Conservation (phyloP, 2,329 filamentous ascomycete species). For the Cordyceps cateniannulata region DNA sequence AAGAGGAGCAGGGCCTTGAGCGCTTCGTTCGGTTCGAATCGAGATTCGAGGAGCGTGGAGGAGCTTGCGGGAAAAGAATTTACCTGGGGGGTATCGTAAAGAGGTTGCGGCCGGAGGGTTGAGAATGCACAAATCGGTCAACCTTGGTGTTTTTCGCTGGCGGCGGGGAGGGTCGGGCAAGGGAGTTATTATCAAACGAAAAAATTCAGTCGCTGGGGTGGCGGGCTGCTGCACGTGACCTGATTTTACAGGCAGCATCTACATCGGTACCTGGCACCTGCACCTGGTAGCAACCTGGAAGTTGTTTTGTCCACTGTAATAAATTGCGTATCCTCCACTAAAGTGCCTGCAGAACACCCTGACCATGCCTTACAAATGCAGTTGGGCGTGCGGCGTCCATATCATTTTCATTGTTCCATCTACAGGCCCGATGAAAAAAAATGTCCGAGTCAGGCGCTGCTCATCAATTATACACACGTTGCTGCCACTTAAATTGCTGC, state of each 20-base stretch:
- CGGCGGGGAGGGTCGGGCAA: constrained; percentile 35
- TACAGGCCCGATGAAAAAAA: background rate
- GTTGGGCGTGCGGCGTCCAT: background rate
- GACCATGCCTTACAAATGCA: background rate
- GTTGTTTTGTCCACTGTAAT: background rate
- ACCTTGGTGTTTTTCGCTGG: constrained; percentile 34
- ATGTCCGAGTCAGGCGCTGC: background rate
- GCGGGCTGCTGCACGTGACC: constrained; percentile 30
- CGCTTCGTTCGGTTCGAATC: constrained; percentile 1
- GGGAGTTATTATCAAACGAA: constrained; percentile 32
- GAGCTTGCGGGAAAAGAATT: constrained; percentile 13
- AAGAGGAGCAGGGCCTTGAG: background rate
- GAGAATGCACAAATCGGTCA: constrained; percentile 30
- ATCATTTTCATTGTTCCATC: background rate
- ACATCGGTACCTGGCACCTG: background rate
- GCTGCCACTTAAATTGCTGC: background rate
- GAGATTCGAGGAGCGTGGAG: constrained; percentile 13
- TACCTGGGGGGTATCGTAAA: constrained; percentile 11
- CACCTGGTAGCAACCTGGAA: too few relatives aligned
- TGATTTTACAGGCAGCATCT: constrained; percentile 6
- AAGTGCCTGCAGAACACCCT: background rate
- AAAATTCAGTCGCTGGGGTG: constrained; percentile 34
- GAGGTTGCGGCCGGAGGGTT: constrained; percentile 27
- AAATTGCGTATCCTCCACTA: background rate
- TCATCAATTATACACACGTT: background rate